Conservation (phyloP, 495 filamentous ascomycete genomes). For the Podospora australis region DNA sequence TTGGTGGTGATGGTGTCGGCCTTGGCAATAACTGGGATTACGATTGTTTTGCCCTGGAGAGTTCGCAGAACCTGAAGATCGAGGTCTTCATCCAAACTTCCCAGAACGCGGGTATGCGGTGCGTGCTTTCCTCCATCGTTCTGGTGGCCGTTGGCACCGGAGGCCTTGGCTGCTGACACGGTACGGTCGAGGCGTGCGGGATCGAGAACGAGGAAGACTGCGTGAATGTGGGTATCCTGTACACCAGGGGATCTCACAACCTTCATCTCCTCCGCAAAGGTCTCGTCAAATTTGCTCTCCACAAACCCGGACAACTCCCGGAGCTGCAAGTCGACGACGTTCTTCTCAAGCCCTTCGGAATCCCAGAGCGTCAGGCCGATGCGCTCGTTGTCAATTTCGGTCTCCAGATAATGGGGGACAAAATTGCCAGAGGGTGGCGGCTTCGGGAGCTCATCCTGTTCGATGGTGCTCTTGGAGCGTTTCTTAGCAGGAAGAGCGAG, state of each 20-base stretch:
- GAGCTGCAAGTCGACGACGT: slow-evolving; percentile 86
- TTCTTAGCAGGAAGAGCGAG: slow-evolving; percentile 76
- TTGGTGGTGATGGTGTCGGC: slow-evolving; percentile 90
- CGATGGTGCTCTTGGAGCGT: slow-evolving; percentile 43
- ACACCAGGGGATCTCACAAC: slow-evolving; percentile 87
- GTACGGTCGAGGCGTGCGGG: slow-evolving; percentile 80
- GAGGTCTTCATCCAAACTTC: slow-evolving; percentile 78
- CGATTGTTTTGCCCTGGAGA: slow-evolving; percentile 88
- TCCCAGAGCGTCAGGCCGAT: slow-evolving; percentile 95
- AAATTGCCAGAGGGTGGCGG: slow-evolving; percentile 55
- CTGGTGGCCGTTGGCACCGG: slow-evolving; percentile 46
- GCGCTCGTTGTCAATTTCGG: slow-evolving; percentile 87
- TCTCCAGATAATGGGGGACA: slow-evolving; percentile 82
- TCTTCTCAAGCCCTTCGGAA: slow-evolving; percentile 87
- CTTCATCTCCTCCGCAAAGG: slow-evolving; percentile 96
- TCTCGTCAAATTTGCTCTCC: slow-evolving; percentile 98
- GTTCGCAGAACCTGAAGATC: slow-evolving; percentile 86
- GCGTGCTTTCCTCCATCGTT: slow-evolving; percentile 44
- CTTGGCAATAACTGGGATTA: slow-evolving; percentile 94
- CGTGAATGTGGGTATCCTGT: slow-evolving; percentile 95
- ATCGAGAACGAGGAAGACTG: slow-evolving; percentile 88
- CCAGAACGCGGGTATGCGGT: slow-evolving; percentile 43
- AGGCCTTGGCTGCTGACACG: slow-evolving; percentile 60
- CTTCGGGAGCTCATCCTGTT: slow-evolving; percentile 47
- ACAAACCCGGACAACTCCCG: slow-evolving; percentile 86